Conservation (phyloP, 2,329 filamentous ascomycete genomes). For the Aureobasidium musti region DNA sequence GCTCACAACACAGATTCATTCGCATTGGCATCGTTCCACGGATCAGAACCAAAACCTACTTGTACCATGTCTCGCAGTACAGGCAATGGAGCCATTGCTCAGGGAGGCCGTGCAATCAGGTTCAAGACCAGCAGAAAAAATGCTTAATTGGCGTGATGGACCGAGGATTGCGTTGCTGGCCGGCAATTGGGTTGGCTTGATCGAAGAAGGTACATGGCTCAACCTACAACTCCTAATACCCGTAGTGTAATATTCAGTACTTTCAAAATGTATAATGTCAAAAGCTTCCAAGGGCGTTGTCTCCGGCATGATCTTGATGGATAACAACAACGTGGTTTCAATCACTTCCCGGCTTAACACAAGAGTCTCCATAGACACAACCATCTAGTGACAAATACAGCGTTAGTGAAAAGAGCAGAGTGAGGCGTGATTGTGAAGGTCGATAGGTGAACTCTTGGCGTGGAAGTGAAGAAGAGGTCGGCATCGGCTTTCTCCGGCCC, state of each 20-base stretch:
- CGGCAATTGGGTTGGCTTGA: neutral
- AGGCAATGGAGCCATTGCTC: conserved; percentile 55
- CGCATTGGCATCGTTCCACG: conserved; percentile 81
- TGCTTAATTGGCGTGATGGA: conserved; percentile 5
- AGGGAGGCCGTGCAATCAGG: conserved; percentile 47
- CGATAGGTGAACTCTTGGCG: neutral
- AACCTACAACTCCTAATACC: conserved; percentile 16
- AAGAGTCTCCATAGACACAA: neutral
- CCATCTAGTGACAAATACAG: neutral
- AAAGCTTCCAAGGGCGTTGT: too few species aligned
- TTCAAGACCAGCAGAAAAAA: conserved; percentile 3
- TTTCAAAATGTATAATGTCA: conserved; percentile 7
- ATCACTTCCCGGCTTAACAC: too few species aligned
- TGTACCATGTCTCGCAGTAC: conserved; percentile 84
- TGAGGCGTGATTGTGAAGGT: neutral
- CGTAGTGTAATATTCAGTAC: neutral
- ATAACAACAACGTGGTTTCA: neutral
- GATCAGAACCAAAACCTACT: conserved; percentile 69
- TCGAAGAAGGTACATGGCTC: neutral
- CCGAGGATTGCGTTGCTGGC: neutral
- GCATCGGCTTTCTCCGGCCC: neutral
- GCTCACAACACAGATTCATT: conserved; percentile 93
- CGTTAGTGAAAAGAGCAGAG: neutral
- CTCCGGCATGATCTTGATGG: too few species aligned
- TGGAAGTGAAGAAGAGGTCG: neutral